A percentile compares a stretch with the other conserved stretches of the same genome.
Evolutionary conservation across 768 basidiomycete genomes (phyloP).

Genomic region (Boletales sp.): DNA sequence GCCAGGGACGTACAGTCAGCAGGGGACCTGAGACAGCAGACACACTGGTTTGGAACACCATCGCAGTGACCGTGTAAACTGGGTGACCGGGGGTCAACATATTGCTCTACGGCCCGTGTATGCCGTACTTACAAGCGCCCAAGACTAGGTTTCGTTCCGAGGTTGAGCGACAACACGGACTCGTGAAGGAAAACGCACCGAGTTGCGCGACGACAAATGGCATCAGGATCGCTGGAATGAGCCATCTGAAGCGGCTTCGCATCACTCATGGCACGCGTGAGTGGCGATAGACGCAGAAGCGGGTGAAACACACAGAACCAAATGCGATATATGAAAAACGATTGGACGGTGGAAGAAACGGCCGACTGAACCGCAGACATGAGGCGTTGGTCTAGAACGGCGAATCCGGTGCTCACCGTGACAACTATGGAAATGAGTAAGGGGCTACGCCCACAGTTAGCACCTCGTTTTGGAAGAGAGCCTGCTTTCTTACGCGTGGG

Average conservation of each 20-base stretch:
- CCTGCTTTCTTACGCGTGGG: conserved; percentile 20
- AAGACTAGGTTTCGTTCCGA: conserved; percentile 7
- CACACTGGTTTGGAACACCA: conserved; percentile 15
- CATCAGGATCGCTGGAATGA: conserved; percentile 13
- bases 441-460: conserved; percentile 15
- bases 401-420: conserved; percentile 12
- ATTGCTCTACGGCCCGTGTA: neutral
- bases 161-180: conserved; percentile 1
- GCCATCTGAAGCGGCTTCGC: conserved; percentile 14
- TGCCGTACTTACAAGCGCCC: conserved; percentile 8
- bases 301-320: conserved; percentile 16
- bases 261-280: conserved; percentile 7
- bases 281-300: neutral
- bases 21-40: conserved; percentile 15
- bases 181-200: conserved; percentile 4
- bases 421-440: conserved; percentile 18
- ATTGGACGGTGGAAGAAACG: conserved; percentile 19
- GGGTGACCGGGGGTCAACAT: too few species aligned
- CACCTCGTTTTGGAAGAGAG: neutral
- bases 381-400: conserved; percentile 10
- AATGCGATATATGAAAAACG: conserved; percentile 25
- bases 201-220: conserved; percentile 18
- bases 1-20: conserved; percentile 11
- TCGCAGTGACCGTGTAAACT: conserved; percentile 17
- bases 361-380: conserved; percentile 14